Evolutionary conservation across 2,329 filamentous ascomycete species (phyloP), one percentile per base, ranked within the genome.

Genomic region (Ascochyta fabae): DNA sequence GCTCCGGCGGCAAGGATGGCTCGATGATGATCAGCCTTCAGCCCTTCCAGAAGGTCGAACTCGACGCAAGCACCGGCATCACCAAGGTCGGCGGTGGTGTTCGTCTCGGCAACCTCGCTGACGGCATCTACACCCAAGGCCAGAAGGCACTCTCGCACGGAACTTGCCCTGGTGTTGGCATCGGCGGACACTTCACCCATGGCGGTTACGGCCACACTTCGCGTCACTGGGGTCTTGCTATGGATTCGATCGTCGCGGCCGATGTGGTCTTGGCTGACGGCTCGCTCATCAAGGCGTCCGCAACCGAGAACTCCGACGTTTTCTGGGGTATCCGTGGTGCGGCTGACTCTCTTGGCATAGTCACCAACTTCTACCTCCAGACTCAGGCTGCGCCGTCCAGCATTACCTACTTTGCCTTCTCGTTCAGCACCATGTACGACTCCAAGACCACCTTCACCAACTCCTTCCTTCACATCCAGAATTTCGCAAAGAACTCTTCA

Each of bases 81-180:
- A 81, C 77, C 0, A 76, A 71, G 22, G 75, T 82, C 13, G 78
- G 83, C 48, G 78, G 78, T 12, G 83, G 83, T 16, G 78, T 82
- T 1, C 73, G 82, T 9, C 71, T 86, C 56, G 61, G 78, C 67
- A 75, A 75, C 42, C 60, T 76, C 8, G 74, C 71, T 12, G 67
- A 71, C 46, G 69, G 62, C 27, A 66, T 77, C 39, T 74, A 58
- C 48, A 70, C 68, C 12, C 68, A 75, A 50, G 72, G 70, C 41
- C 66, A 71, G 48, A 68, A 68, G 48, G 81, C 78, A 2, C 70
- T 84, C 4, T 73, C 79, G 24, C 81, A 84, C 44, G 82, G 82
- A n/a, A 82, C 81, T 1, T 84, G 82, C 58, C 81, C 82, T 3
- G 81, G 72, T 33, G 73, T 75, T 35, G 73, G 73, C n/a, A 68